Base-by-base conservation (phyloP, 2,329 filamentous ascomycete genomes). In the Epichloe scottii region DNA sequence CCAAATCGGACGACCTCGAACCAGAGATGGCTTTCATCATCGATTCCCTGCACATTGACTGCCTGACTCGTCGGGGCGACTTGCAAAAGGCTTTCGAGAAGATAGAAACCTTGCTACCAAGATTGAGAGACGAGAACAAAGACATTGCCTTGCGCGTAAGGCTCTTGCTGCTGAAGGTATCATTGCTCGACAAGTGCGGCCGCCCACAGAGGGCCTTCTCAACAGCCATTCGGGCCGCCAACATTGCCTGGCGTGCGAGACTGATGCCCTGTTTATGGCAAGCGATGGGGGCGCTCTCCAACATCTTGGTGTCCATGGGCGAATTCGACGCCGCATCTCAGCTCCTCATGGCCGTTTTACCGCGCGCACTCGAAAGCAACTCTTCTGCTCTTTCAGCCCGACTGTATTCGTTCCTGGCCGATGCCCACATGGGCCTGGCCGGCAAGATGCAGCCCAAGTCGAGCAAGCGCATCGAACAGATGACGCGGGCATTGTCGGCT, bases 381-480 rank as follows among this genome's bases (percentile, higher is more conserved):
- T 79, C 85, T 45, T 71, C 75, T 1, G 72, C 72, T 45, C 71
- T 88, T 14, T 74, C 76, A 0, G 89, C 82, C 0, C 74, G 72
- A 21, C 74, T 89, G 17, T 91, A 90, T 64, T 77, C 78, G 1
- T 66, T 80, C 21, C 75, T 94, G 3, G 86, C 80, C 0, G 89
- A 95, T 62, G 84, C 87, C 0, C 79, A 84, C 58, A 85, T 95
- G 72, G 89, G 89, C 0, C 68, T 87, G 54, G 88, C 87, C 0
- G 84, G 87, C 37, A 61, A 71, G 58, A 67, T 64, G 57, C 60
- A 65, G 12, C 57, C 65, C 5, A 66, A 64, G 60, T 71, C 72
- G 5, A 66, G 66, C 7, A 71, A 71, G 57, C 69, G 74, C 49
- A 74, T 72, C 38, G 79, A 83, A 60, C 74, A 76, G 57, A 64